phyloP scores from a whole-genome alignment of 148 eudicot genomes.

The Dianthus caryophyllus region DNA sequence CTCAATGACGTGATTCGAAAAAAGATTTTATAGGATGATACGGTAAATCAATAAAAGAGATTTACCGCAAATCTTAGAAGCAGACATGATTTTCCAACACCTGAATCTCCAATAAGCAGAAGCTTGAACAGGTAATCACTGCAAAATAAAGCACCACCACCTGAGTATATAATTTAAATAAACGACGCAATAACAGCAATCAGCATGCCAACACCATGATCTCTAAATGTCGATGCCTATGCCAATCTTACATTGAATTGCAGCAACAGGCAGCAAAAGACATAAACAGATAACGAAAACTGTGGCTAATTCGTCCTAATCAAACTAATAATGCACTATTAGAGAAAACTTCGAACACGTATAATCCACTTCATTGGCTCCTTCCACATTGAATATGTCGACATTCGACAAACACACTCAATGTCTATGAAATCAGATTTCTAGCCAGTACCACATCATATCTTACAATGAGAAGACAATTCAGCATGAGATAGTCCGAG shows the following conservation, averaged over 20 bases:
- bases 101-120: slow-evolving; percentile 41
- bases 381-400: neutral
- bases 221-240: neutral
- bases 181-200: neutral
- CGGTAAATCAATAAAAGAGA: neutral
- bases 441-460: neutral
- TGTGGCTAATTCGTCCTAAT: neutral
- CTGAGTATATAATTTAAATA: neutral
- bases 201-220: neutral
- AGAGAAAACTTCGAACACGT: neutral
- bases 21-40: neutral
- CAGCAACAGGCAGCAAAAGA: neutral
- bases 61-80: slow-evolving; percentile 38
- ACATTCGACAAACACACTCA: neutral
- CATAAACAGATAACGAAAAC: neutral
- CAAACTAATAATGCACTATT: neutral
- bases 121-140: slow-evolving; percentile 38
- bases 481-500: no score
- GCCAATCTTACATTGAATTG: neutral
- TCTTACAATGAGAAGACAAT: neutral
- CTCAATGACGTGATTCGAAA: no score
- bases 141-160: slow-evolving; percentile 17
- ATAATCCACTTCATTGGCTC: neutral
- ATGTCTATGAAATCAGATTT: neutral
- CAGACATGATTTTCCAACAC: slow-evolving; percentile 38